A percentile compares a stretch with the other conserved stretches of the same genome.
phyloP scores from a whole-genome alignment of 768 basidiomycete genomes.

The Kwoniella sp. region DNA sequence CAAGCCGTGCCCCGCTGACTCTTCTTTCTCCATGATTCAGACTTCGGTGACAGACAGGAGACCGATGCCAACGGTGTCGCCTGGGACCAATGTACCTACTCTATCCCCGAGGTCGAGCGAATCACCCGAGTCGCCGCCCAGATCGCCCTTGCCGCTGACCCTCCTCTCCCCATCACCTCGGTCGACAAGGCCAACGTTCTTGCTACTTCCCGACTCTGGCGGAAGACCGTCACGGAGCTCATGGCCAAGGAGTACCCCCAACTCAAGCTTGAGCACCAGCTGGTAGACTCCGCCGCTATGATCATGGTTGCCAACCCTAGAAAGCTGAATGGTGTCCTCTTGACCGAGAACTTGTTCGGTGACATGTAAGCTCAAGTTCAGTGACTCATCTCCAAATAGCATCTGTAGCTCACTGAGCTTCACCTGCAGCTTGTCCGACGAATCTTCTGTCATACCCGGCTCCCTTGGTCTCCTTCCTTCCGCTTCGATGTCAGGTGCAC shows the following conservation, averaged over 20 bases:
- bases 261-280: conserved; percentile 80
- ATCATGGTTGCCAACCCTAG: conserved; percentile 83
- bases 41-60: conserved; percentile 93
- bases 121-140: conserved; percentile 95
- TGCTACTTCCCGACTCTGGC: conserved; percentile 90
- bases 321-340: conserved; percentile 90
- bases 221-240: conserved; percentile 85
- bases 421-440: conserved; percentile 78
- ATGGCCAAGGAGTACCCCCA: conserved; percentile 84
- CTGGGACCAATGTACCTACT: conserved; percentile 93
- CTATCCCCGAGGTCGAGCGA: conserved; percentile 83
- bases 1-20: background rate
- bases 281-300: conserved; percentile 97
- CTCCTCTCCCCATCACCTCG: conserved; percentile 85
- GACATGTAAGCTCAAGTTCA: conserved; percentile 93
- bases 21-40: conserved; percentile 19
- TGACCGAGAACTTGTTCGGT: conserved; percentile 95
- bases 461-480: conserved; percentile 95
- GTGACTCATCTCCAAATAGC: too few species aligned
- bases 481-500: conserved; percentile 90
- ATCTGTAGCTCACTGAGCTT: too few species aligned
- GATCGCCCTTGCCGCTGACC: conserved; percentile 78
- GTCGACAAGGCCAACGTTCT: conserved; percentile 99
- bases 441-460: conserved; percentile 94
- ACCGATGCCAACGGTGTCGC: conserved; percentile 69